These are phyloP conservation scores for Paraphoma chrysanthemicola DNA, from an alignment of 2,329 filamentous ascomycete genomes.

Conservation along the genomic window DNA sequence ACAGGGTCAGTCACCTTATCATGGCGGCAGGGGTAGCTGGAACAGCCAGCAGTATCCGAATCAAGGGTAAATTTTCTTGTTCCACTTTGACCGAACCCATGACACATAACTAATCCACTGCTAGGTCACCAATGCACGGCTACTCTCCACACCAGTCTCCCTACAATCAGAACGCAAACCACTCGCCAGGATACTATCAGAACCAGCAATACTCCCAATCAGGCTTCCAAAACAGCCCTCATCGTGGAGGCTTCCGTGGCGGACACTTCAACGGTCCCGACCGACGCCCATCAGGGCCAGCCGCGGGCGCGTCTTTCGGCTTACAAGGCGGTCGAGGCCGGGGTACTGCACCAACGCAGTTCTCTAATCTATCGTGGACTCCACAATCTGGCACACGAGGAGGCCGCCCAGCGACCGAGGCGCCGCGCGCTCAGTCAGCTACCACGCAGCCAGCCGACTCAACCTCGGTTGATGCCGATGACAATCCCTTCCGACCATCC, in stretches of 20 bases:
- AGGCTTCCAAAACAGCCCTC: slow-evolving; percentile 55
- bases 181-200: slow-evolving; percentile 56
- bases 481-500: slow-evolving; percentile 68
- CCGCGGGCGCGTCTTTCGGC: slow-evolving; percentile 48
- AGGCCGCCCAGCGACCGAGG: slow-evolving; percentile 54
- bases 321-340: slow-evolving; percentile 59
- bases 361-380: slow-evolving; percentile 77
- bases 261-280: slow-evolving; percentile 54
- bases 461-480: slow-evolving; percentile 58
- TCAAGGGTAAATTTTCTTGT: slow-evolving; percentile 56
- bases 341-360: slow-evolving; percentile 56
- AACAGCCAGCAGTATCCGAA: slow-evolving; percentile 53
- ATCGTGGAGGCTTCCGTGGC: slow-evolving; percentile 67
- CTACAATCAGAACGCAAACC: slow-evolving; percentile 52
- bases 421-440: slow-evolving; percentile 36
- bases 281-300: slow-evolving; percentile 55
- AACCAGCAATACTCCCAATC: slow-evolving; percentile 64
- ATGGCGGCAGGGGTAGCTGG: slow-evolving; percentile 62
- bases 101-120: slow-evolving; percentile 30
- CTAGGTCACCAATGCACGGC: slow-evolving; percentile 57
- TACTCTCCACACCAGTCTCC: slow-evolving; percentile 65
- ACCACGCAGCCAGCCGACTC: slow-evolving; percentile 20
- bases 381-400: slow-evolving; percentile 63
- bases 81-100: background rate
- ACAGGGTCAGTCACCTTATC: slow-evolving; percentile 67